phyloP scores from a whole-genome alignment of 192 early-diverging fungal species.

The Phycomyces nitens region DNA sequence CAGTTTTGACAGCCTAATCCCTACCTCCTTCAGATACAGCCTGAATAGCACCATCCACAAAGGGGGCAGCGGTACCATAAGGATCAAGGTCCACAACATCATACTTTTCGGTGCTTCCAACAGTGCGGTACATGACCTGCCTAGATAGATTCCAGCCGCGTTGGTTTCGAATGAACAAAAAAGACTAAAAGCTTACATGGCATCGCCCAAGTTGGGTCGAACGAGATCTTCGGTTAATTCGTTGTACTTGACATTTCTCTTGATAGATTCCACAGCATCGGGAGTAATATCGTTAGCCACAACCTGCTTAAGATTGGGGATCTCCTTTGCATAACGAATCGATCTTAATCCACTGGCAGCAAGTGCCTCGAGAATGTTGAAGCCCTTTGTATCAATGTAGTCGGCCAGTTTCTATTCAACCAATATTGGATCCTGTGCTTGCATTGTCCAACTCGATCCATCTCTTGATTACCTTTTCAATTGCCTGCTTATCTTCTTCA shows the following conservation, averaged over 20 bases:
- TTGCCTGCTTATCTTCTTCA: neutral
- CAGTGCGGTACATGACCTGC: conserved; percentile 67
- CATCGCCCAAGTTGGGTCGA: conserved; percentile 80
- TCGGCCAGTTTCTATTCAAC: conserved; percentile 10
- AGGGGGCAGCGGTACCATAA: conserved; percentile 93
- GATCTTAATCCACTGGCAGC: conserved; percentile 93
- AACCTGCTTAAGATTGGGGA: conserved; percentile 72
- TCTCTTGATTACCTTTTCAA: conserved; percentile 10
- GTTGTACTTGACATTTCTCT: conserved; percentile 83
- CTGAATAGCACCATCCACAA: conserved; percentile 92
- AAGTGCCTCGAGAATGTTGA: conserved; percentile 88
- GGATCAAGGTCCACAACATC: conserved; percentile 96
- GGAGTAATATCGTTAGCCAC: conserved; percentile 88
- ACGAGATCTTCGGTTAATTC: conserved; percentile 69
- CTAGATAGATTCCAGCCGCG: conserved; percentile 15
- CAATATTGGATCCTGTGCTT: neutral
- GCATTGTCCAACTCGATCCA: neutral
- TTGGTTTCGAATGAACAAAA: neutral
- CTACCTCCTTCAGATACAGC: conserved; percentile 80
- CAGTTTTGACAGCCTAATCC: neutral
- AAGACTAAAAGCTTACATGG: conserved; percentile 51
- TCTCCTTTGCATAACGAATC: conserved; percentile 95
- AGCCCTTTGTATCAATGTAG: conserved; percentile 17
- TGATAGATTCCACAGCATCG: conserved; percentile 89
- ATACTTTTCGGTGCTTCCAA: conserved; percentile 53